phyloP scores from a whole-genome alignment of 2,329 filamentous ascomycete species.

The Ambrosiella cleistominuta region DNA sequence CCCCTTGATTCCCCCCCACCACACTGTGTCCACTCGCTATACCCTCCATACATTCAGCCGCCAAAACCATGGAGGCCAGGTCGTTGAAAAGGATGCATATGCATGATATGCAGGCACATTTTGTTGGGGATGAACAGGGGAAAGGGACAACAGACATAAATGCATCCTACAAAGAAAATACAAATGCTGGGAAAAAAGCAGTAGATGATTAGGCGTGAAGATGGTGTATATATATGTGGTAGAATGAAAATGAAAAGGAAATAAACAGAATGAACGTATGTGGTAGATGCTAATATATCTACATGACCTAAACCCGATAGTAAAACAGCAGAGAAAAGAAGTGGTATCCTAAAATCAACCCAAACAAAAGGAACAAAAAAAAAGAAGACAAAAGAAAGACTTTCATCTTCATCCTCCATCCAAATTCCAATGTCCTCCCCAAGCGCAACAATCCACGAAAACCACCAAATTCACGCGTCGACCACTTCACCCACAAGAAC shows the following conservation, averaged over 20 bases:
- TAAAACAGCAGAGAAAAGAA: background rate
- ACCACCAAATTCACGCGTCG: background rate
- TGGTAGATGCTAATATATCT: background rate
- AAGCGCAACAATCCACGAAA: background rate
- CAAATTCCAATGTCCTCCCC: background rate
- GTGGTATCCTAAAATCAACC: constrained; percentile 2
- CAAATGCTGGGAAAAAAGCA: too few relatives aligned
- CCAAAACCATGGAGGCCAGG: background rate
- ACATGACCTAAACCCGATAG: background rate
- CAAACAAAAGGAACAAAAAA: background rate
- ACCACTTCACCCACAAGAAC: too few relatives aligned
- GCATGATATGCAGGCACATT: too few relatives aligned
- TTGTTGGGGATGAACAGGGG: too few relatives aligned
- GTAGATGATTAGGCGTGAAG: too few relatives aligned
- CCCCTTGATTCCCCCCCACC: background rate
- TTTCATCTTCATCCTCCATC: background rate
- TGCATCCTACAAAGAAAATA: too few relatives aligned
- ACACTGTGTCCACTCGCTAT: background rate
- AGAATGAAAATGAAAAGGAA: too few relatives aligned
- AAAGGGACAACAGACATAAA: too few relatives aligned
- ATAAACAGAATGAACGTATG: too few relatives aligned
- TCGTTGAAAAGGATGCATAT: too few relatives aligned
- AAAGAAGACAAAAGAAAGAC: background rate
- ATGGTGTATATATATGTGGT: too few relatives aligned
- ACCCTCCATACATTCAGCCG: background rate